Evolutionary conservation across 345 rosid genomes (phyloP), one percentile per base, ranked within the genome.

Genomic region (Hevea brasiliensis): DNA sequence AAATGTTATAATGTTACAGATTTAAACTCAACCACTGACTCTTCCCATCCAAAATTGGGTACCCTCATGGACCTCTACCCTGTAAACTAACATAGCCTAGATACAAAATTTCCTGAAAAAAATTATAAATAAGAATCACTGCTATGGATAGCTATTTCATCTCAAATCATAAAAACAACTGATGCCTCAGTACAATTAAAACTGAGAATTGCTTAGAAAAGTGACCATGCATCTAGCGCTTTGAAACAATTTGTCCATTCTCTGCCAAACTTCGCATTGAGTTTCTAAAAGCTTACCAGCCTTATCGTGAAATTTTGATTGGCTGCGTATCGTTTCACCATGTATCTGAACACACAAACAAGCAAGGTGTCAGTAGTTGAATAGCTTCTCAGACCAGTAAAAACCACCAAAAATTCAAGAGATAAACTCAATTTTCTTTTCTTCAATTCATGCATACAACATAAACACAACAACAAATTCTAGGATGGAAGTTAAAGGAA

Each of bases 161-260:
- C 50, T 42, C 2, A 65, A 35, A 21, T 41, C 67, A 44, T 17
- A 66, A 45, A 47, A 45, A 47, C 21, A 27, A 9, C 17, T 13
- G 54, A 65, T 24, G 1, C 20, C 40, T 59, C 20, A 13, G 45
- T 37, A 53, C 40, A 57, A 61, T 77, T 85, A 92, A 80, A 95
- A 88, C 75, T 93, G 98, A 55, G 98, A 93, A 74, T 90, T 90
- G 81, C 94, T 91, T 72, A 95, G 94, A 85, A 95, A 95, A 56
- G 92, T 84, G 61, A 95, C 85, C 85, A 96, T 78, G 88, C 98
- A 93, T 88, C 97, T 90, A 44, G 96, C 73, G 75, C 87, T 85
- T 80, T 96, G 99, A 76, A 91, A 96, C 79, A 93, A 68, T 70
- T 84, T 89, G 72, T 95, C 99, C 68, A 95, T 81, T 79, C 84